A percentile compares a stretch with the other conserved stretches of the same genome.
Evolutionary conservation across 2,329 filamentous ascomycete genomes (phyloP).

Genomic region (Ophiostoma quercus): DNA sequence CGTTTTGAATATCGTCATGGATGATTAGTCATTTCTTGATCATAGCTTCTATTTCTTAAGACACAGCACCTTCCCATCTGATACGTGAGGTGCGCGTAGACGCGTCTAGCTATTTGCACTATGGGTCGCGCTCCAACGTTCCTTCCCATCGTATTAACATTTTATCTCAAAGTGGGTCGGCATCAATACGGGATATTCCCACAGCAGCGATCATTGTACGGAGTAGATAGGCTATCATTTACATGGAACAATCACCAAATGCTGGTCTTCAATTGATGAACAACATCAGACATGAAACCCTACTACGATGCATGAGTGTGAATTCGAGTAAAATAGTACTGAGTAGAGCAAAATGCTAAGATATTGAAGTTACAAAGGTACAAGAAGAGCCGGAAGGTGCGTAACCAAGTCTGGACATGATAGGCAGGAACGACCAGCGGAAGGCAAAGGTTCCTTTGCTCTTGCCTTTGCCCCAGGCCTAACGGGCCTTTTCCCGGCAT

Average conservation of each 20-base stretch:
- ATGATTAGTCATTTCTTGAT: neutral
- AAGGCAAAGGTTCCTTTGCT: neutral
- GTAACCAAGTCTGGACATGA: neutral
- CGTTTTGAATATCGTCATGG: neutral
- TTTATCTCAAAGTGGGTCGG: neutral
- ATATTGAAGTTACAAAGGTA: neutral
- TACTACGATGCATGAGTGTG: neutral
- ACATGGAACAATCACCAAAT: neutral
- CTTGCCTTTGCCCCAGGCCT: neutral
- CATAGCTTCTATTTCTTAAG: neutral
- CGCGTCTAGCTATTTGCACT: neutral
- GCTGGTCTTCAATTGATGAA: neutral
- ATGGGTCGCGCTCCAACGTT: constrained; percentile 2
- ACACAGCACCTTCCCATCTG: neutral
- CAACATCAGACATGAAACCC: neutral
- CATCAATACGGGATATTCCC: neutral
- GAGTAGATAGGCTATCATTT: neutral
- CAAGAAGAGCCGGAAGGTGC: neutral
- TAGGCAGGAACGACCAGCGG: constrained; percentile 6
- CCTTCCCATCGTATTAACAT: neutral
- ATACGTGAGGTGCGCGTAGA: neutral
- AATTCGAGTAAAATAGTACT: neutral
- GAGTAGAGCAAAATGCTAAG: neutral
- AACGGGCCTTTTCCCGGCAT: neutral
- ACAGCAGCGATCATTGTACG: neutral